Conservation (phyloP, 164 flowering plant species). For the Magnolia officinalis region DNA sequence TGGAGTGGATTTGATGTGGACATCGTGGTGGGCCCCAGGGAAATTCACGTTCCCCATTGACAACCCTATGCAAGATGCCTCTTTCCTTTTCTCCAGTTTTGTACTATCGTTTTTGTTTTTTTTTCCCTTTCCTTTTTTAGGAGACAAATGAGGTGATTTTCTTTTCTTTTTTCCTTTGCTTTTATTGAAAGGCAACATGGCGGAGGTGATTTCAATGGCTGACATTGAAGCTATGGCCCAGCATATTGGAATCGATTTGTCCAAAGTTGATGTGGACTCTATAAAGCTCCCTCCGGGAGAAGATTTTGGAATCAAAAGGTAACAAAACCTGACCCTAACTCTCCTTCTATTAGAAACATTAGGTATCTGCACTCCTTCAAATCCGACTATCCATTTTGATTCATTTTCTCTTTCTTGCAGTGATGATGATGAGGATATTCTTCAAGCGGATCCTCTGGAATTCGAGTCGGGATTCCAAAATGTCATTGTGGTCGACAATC, state of each 20-base stretch:
- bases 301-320: constrained; percentile 71
- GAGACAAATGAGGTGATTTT: no score
- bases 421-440: constrained; percentile 63
- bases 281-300: constrained; percentile 69
- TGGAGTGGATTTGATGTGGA: no score
- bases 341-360: no score
- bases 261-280: constrained; percentile 43
- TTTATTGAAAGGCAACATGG: neutral
- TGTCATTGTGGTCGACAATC: constrained; percentile 77
- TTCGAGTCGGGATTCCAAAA: constrained; percentile 65
- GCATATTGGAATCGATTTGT: constrained; percentile 43
- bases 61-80: no score
- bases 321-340: neutral
- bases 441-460: constrained; percentile 55
- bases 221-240: constrained; percentile 12
- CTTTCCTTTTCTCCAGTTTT: no score
- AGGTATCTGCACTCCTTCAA: neutral
- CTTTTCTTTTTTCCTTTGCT: no score
- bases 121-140: no score
- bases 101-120: no score
- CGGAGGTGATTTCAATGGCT: constrained; percentile 5
- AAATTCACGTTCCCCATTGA: no score
- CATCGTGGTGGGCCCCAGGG: no score
- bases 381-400: neutral
- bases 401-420: constrained; percentile 23